These are phyloP conservation scores for Mycena alexandri DNA, from an alignment of 768 basidiomycete species.

Conservation along the genomic window DNA sequence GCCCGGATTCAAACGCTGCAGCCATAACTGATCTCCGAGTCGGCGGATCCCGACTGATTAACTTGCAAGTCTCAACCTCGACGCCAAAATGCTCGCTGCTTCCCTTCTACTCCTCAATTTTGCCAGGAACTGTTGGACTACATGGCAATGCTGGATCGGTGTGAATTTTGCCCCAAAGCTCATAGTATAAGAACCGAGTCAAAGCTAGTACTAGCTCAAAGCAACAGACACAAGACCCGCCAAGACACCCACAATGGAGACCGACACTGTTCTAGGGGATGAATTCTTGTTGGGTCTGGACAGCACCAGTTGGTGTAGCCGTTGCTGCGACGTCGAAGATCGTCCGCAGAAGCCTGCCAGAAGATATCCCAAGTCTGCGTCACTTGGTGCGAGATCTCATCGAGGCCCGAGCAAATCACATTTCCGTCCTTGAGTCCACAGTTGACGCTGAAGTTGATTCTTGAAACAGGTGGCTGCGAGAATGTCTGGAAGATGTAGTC, in stretches of 20 bases:
- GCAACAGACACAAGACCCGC: background rate
- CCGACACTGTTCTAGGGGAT: background rate
- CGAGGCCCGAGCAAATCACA: background rate
- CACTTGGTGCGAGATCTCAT: background rate
- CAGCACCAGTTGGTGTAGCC: background rate
- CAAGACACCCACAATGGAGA: slow-evolving; percentile 2
- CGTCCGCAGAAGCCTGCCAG: background rate
- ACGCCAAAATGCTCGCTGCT: too few relatives aligned
- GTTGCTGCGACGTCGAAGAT: slow-evolving; percentile 5
- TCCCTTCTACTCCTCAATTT: too few relatives aligned
- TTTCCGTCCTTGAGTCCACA: slow-evolving; percentile 4
- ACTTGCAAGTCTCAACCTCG: too few relatives aligned
- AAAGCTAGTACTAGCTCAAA: background rate
- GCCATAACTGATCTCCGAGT: too few relatives aligned
- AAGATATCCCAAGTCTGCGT: background rate
- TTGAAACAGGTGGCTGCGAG: background rate
- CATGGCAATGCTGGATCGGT: too few relatives aligned
- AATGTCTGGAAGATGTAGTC: background rate
- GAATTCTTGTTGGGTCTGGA: background rate
- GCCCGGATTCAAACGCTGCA: too few relatives aligned
- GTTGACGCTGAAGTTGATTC: background rate
- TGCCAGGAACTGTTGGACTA: too few relatives aligned
- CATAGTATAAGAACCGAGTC: too few relatives aligned
- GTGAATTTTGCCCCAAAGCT: too few relatives aligned
- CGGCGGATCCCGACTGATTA: too few relatives aligned